Evolutionary conservation across 1,139 yeast species (phyloP).

Genomic region (Zygoascus sp.): DNA sequence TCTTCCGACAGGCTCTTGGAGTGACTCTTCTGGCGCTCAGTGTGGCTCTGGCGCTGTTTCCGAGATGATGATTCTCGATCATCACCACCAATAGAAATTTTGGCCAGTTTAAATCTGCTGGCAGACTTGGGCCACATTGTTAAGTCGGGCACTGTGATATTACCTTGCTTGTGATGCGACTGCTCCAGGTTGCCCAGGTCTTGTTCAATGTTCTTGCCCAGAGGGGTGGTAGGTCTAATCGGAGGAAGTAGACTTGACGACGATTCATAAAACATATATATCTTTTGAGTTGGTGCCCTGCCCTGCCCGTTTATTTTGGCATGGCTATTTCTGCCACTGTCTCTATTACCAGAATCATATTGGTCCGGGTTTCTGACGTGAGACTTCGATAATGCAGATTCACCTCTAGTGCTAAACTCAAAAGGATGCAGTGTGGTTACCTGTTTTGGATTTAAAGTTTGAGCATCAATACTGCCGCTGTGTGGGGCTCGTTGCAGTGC

Average conservation of each 20-base stretch:
- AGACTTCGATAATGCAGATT: constrained; percentile 5
- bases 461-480: background rate
- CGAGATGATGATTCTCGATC: background rate
- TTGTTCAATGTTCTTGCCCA: background rate
- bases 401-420: background rate
- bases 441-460: constrained; percentile 7
- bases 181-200: background rate
- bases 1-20: background rate
- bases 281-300: background rate
- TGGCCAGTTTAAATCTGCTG: constrained; percentile 1
- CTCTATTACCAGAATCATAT: background rate
- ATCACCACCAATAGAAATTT: background rate
- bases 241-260: background rate
- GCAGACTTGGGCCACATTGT: constrained; percentile 5
- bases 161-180: background rate
- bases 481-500: background rate
- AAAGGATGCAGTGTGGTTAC: constrained; percentile 2
- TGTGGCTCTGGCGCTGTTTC: background rate
- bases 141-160: background rate
- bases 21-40: background rate
- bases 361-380: constrained; percentile 1
- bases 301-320: background rate
- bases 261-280: constrained; percentile 1
- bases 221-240: background rate
- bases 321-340: background rate